Conservation (phyloP, 1,284 basidiomycete genomes). For the Boletus albobrunnescens region DNA sequence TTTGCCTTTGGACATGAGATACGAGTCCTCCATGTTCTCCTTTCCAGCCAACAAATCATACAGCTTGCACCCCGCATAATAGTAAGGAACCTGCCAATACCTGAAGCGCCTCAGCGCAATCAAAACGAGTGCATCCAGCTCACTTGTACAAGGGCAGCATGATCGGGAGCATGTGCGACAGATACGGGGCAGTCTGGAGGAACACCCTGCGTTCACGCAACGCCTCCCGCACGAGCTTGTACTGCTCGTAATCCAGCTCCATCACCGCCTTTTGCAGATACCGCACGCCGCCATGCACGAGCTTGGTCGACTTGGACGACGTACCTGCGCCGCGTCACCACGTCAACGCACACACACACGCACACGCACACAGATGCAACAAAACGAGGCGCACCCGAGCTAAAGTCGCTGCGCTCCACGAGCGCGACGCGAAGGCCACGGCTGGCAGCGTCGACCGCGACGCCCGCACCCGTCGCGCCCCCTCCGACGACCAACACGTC, state of each 20-base stretch:
- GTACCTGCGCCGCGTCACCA: no score
- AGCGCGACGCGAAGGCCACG: constrained; percentile 90
- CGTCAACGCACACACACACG: no score
- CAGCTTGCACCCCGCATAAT: constrained; percentile 93
- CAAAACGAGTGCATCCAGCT: neutral
- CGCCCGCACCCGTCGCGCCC: constrained; percentile 92
- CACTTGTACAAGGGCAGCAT: constrained; percentile 91
- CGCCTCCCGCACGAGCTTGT: constrained; percentile 93
- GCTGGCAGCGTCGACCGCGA: constrained; percentile 91
- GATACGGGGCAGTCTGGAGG: constrained; percentile 93
- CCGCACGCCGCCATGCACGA: constrained; percentile 95
- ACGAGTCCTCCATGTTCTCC: constrained; percentile 95
- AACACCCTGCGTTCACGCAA: constrained; percentile 92
- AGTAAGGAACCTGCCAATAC: constrained; percentile 97
- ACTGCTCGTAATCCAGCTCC: constrained; percentile 95
- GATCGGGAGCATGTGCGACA: constrained; percentile 89
- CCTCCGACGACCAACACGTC: constrained; percentile 88
- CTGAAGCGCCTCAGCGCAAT: constrained; percentile 40
- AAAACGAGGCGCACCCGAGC: constrained; percentile 59
- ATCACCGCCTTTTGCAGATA: constrained; percentile 97
- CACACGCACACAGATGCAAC: no score
- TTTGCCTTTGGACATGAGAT: constrained; percentile 91
- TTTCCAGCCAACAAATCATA: constrained; percentile 94
- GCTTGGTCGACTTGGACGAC: constrained; percentile 95
- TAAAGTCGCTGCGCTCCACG: constrained; percentile 92